Evolutionary conservation across 1,284 basidiomycete species (phyloP).

Genomic region (Flammula alnicola): DNA sequence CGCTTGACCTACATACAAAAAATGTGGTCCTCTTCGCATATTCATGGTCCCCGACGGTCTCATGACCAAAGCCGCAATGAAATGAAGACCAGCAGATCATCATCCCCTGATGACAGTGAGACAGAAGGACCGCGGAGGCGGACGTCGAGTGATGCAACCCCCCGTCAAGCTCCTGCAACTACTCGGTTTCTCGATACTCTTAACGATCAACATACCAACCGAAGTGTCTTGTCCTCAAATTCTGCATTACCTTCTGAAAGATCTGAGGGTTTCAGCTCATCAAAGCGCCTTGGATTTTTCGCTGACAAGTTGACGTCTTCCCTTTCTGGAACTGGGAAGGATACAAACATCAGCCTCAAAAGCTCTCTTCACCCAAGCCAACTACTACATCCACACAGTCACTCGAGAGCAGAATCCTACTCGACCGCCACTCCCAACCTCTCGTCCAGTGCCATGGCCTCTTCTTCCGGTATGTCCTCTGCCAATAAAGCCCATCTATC

Average conservation of each 20-base stretch:
- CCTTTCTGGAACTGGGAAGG: constrained; percentile 34
- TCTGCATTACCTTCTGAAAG: constrained; percentile 22
- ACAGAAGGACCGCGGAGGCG: constrained; percentile 35
- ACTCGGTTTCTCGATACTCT: constrained; percentile 36
- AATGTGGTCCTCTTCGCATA: constrained; percentile 32
- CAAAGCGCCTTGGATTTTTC: constrained; percentile 43
- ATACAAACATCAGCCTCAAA: constrained; percentile 30
- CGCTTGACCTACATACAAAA: no score
- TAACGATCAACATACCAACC: constrained; percentile 34
- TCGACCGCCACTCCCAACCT: constrained; percentile 27
- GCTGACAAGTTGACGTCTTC: constrained; percentile 45
- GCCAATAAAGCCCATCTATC: constrained; percentile 55
- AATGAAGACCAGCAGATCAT: constrained; percentile 31
- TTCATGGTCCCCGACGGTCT: constrained; percentile 38
- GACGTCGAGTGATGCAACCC: constrained; percentile 45
- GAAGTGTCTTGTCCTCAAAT: constrained; percentile 30
- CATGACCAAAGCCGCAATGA: constrained; percentile 38
- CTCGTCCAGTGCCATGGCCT: constrained; percentile 32
- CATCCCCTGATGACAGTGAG: constrained; percentile 34
- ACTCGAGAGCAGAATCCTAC: constrained; percentile 36
- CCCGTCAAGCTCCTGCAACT: constrained; percentile 41
- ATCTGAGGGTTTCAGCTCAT: constrained; percentile 33
- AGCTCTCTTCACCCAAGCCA: constrained; percentile 35
- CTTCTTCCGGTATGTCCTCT: constrained; percentile 34
- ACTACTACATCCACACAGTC: constrained; percentile 40